Base-by-base conservation (phyloP, 2,329 filamentous ascomycete species). In the Furcasterigmium sp. region DNA sequence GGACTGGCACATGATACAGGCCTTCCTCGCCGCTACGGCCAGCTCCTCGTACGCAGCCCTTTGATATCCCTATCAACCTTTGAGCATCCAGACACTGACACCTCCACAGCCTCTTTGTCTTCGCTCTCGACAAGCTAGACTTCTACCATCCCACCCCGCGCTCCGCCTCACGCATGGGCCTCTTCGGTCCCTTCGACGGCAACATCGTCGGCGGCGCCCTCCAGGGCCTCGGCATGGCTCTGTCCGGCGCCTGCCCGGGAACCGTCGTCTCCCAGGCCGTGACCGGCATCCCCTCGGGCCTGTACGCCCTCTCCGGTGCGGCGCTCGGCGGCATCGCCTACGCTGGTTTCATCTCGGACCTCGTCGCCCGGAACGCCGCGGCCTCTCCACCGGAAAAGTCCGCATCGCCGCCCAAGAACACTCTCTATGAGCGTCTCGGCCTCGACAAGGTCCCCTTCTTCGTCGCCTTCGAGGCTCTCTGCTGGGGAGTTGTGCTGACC, bases 1-100 rank as follows among this genome's bases (percentile, higher is more conserved):
- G 38, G 73, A 82, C 55, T 84, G 76, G 60, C 79, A 82, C 56
- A 85, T 86, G 82, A 56, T 82, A 23, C 74, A 84, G 59, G 70
- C 72, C 9, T 85, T 86, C 53, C 60, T 85, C 4, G 70, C 76
- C 2, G 83, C 81, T 4, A 78, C 78, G 9, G 80, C 76, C 20
- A 72, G 68, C 51, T 84, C 78, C 61, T 74, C 76, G 77, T 83
- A n/a, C n/a, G n/a, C 69, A 58, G 78, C 64, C 35, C 13, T 18
- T 13, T 8, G 10, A 13, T 10, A 9, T 7, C 35, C 5, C 8
- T 17, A 14, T 21, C 35, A 8, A 8, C 11, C 10, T 3, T 20
- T 37, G 3, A 10, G n/a, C 13, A 8, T 9, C 11, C 3, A 21
- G 15, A 20, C 2, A 8, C 23, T 28, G 5, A 37, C 26, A 13